Evolutionary conservation across 192 early-diverging fungal species (phyloP).

Genomic region (Lunasporangiospora selenospora): DNA sequence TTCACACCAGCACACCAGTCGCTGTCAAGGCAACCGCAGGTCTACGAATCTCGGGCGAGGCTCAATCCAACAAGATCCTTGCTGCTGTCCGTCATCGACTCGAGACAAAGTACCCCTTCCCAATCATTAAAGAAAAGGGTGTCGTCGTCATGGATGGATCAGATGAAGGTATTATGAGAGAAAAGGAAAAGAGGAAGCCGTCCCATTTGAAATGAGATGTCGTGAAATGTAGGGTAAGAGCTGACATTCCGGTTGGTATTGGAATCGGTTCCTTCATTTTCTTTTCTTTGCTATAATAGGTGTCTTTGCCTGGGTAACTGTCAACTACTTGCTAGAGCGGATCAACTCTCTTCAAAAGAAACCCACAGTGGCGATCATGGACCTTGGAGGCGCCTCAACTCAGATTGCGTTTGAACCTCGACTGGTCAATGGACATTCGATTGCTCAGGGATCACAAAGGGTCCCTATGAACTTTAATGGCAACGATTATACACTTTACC

Average conservation of each 20-base stretch:
- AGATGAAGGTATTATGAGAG: constrained; percentile 92
- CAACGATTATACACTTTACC: constrained; percentile 83
- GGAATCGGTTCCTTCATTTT: neutral
- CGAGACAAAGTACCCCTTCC: constrained; percentile 82
- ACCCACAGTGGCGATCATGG: constrained; percentile 89
- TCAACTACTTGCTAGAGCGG: constrained; percentile 85
- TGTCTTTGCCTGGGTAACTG: constrained; percentile 98
- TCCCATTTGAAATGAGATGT: too few species aligned
- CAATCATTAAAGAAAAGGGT: constrained; percentile 69
- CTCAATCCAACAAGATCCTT: constrained; percentile 78
- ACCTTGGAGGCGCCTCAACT: constrained; percentile 96
- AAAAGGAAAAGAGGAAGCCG: too few species aligned
- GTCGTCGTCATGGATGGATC: constrained; percentile 95
- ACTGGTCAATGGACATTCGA: constrained; percentile 40
- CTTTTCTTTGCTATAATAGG: constrained; percentile 46
- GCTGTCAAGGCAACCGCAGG: constrained; percentile 98
- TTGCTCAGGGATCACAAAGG: constrained; percentile 73
- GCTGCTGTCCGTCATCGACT: constrained; percentile 71
- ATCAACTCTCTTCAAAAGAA: constrained; percentile 60
- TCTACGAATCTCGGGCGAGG: constrained; percentile 76
- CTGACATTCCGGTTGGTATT: too few species aligned
- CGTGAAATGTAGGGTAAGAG: too few species aligned
- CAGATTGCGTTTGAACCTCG: constrained; percentile 97
- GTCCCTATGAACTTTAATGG: constrained; percentile 75
- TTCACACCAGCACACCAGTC: constrained; percentile 85